Evolutionary conservation across 805 yeast genomes (phyloP), one percentile per base, ranked within the genome.

Genomic region (Metschnikowia borealis): DNA sequence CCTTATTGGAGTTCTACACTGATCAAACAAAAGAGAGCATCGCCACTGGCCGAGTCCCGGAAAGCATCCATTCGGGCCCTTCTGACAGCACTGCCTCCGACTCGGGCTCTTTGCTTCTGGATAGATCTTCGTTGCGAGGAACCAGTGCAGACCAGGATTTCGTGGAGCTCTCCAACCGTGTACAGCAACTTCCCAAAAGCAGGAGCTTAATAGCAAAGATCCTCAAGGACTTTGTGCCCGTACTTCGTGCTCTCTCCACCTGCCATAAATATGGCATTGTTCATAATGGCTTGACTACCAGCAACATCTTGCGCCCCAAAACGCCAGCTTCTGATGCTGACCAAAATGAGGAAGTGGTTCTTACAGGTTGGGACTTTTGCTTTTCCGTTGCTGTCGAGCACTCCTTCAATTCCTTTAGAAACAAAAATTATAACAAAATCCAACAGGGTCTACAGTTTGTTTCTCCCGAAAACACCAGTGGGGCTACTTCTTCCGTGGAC

Each of bases 391-490:
- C 61, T 21, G 66, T 68, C 1, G 83, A 79, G 50, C 74, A 70
- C 49, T 64, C 76, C 29, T 57, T 69, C 14, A 63, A 70, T 44
- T 74, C 76, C 17, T 77, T 68, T 53, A 58, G 82, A 26, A 66
- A 71, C 32, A 60, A 68, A n/a, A 74, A 76, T 52, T 62, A 71
- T 51, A 58, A 64, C 47, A 66, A 64, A 31, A 62, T 75, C 14
- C 66, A 68, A 2, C 71, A 69, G 29, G 65, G 71, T 51, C 58
- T 78, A 18, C 79, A 80, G 0, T 79, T 72, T 54, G 70, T 77
- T 53, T 73, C 82, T 1, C 83, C 83, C 0, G 83, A 79, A 58
- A 67, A 73, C 5, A 69, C 77, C 21, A 75, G 78, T 1, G 71
- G 69, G 26, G 52, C 59, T 10, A 63, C 63, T 31, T 59, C 68